These are phyloP conservation scores for Leishmania mexicana DNA, from an alignment of 208 protist species.

Conservation along the genomic window DNA sequence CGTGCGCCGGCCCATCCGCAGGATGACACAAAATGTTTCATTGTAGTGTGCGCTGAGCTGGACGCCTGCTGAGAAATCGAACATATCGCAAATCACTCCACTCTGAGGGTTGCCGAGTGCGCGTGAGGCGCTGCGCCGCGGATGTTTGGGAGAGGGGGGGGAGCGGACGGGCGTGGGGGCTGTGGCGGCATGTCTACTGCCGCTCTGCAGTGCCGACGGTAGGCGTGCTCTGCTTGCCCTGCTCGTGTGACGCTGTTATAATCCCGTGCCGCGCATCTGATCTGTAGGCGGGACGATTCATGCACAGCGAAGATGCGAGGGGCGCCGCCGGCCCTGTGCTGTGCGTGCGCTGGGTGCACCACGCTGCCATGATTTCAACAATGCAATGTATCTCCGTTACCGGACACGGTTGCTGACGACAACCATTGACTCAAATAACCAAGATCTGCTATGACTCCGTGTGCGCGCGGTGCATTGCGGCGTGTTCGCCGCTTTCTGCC, in stretches of 20 bases:
- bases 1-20: neutral
- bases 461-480: neutral
- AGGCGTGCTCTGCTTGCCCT: neutral
- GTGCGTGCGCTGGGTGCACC: neutral
- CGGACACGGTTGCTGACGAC: constrained; percentile 59
- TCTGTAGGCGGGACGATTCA: constrained; percentile 43
- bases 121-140: neutral
- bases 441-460: constrained; percentile 80
- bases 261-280: constrained; percentile 35
- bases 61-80: constrained; percentile 34
- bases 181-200: neutral
- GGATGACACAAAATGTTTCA: constrained; percentile 26
- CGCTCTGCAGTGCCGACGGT: constrained; percentile 28
- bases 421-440: constrained; percentile 65
- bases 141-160: no score
- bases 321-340: neutral
- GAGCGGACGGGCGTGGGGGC: no score
- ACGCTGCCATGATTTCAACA: constrained; percentile 11
- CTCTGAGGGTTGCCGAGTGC: constrained; percentile 21
- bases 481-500: no score
- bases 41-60: constrained; percentile 37
- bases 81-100: constrained; percentile 40
- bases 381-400: constrained; percentile 47
- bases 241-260: constrained; percentile 16
- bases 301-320: constrained; percentile 46